phyloP scores from a whole-genome alignment of 2,329 filamentous ascomycete species.

The Parastagonospora avenae region DNA sequence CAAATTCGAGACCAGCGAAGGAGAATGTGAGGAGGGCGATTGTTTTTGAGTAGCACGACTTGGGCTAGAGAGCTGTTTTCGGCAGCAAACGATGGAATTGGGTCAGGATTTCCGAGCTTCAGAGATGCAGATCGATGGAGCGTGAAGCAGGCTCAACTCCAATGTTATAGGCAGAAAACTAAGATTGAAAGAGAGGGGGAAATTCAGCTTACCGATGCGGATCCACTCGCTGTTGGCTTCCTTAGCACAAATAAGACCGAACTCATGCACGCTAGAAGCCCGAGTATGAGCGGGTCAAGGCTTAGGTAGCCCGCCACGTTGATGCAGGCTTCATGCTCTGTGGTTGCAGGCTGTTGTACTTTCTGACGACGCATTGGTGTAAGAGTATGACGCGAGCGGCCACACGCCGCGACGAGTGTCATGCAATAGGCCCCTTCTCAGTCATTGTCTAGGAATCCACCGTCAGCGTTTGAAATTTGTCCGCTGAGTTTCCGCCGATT shows the following conservation, averaged over 20 bases:
- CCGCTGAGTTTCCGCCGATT: slow-evolving; percentile 8
- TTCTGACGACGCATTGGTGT: slow-evolving; percentile 21
- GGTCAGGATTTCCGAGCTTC: slow-evolving; percentile 23
- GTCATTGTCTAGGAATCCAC: slow-evolving; percentile 5
- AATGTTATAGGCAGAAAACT: slow-evolving; percentile 18
- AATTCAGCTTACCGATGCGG: slow-evolving; percentile 20
- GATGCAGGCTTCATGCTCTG: slow-evolving; percentile 21
- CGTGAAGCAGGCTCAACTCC: slow-evolving; percentile 15
- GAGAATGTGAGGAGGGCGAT: slow-evolving; percentile 11
- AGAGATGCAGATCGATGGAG: slow-evolving; percentile 15
- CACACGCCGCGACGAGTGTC: slow-evolving; percentile 10
- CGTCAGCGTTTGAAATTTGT: slow-evolving; percentile 18
- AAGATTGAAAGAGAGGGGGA: slow-evolving; percentile 20
- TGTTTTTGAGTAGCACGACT: slow-evolving; percentile 12
- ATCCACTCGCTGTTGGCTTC: slow-evolving; percentile 20
- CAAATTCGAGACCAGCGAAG: slow-evolving; percentile 5
- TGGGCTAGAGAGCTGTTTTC: slow-evolving; percentile 21
- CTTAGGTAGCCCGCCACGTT: slow-evolving; percentile 31
- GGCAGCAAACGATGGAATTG: slow-evolving; percentile 10
- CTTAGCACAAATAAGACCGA: slow-evolving; percentile 15
- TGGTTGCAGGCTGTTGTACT: slow-evolving; percentile 29
- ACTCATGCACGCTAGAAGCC: slow-evolving; percentile 20
- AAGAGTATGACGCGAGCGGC: slow-evolving; percentile 22
- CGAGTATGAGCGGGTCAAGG: slow-evolving; percentile 20
- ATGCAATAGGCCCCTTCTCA: slow-evolving; percentile 17